Evolutionary conservation across 495 filamentous ascomycete species (phyloP).

Genomic region (Xeromyces bisporus): DNA sequence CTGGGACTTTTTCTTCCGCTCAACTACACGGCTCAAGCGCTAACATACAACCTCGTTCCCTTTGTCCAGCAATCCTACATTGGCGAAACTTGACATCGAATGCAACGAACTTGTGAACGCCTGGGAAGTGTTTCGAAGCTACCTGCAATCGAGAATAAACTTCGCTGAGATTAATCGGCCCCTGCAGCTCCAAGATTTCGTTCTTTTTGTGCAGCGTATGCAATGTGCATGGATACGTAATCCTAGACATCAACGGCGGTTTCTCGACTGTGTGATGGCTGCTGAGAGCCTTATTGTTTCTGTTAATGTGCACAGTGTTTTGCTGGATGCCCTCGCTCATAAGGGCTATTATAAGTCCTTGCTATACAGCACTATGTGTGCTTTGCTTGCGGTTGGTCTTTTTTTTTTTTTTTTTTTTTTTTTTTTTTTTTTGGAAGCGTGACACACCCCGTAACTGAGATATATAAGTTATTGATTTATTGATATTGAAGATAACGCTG

Average conservation of each 20-base stretch:
- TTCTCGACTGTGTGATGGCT: no score
- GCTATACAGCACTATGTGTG: no score
- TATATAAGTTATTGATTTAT: neutral
- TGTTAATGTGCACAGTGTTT: no score
- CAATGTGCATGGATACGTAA: no score
- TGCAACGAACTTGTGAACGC: conserved; percentile 26
- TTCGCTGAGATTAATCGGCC: no score
- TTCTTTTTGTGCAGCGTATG: conserved; percentile 13
- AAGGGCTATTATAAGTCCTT: no score
- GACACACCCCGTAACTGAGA: neutral
- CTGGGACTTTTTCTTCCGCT: conserved; percentile 2
- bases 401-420: no score
- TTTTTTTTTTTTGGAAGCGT: neutral
- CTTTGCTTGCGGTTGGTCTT: no score
- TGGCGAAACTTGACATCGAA: conserved; percentile 29
- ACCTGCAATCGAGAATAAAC: no score
- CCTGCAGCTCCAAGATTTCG: conserved; percentile 19
- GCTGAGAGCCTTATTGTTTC: no score
- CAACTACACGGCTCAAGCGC: neutral
- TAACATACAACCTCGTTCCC: neutral
- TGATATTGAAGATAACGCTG: conserved; percentile 20
- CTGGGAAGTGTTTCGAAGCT: conserved; percentile 29
- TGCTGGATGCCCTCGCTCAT: no score
- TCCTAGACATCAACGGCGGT: no score
- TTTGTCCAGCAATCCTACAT: conserved; percentile 14